These are phyloP conservation scores for Papiliotrema terrestris DNA, from an alignment of 1,284 basidiomycete genomes.

Conservation along the genomic window DNA sequence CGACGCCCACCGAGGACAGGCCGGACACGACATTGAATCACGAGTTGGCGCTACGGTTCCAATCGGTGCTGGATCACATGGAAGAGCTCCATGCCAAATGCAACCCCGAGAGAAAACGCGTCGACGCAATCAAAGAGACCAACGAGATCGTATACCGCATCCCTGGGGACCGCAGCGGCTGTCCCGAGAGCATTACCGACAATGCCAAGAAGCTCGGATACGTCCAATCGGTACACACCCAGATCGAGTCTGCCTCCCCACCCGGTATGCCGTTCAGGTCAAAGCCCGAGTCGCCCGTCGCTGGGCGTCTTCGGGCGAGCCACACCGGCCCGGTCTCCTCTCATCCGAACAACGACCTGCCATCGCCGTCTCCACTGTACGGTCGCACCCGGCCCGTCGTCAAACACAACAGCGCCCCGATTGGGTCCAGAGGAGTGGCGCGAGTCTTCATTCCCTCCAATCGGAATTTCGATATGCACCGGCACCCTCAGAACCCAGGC, in stretches of 20 bases:
- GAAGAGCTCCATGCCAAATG: not conserved
- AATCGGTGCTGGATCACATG: not conserved
- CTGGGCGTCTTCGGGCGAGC: too few species aligned
- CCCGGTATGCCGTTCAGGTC: not conserved
- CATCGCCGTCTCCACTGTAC: not conserved
- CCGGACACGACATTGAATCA: not conserved
- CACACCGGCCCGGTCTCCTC: too few species aligned
- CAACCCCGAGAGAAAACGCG: not conserved
- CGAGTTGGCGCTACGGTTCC: not conserved
- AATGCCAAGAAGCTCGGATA: not conserved
- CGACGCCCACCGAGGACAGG: not conserved
- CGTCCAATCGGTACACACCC: not conserved
- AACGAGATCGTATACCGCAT: too few species aligned
- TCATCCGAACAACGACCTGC: too few species aligned
- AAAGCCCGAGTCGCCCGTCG: too few species aligned
- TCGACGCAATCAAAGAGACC: not conserved
- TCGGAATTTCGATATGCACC: not conserved
- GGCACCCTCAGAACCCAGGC: not conserved
- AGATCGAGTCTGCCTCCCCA: not conserved
- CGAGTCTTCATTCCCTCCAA: not conserved
- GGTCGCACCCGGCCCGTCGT: not conserved
- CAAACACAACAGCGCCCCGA: not conserved
- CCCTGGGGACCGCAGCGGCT: too few species aligned
- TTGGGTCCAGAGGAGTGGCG: not conserved
- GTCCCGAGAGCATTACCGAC: not conserved